These are phyloP conservation scores for Myriosclerotinia duriaeana DNA, from an alignment of 2,329 filamentous ascomycete genomes.

Conservation along the genomic window DNA sequence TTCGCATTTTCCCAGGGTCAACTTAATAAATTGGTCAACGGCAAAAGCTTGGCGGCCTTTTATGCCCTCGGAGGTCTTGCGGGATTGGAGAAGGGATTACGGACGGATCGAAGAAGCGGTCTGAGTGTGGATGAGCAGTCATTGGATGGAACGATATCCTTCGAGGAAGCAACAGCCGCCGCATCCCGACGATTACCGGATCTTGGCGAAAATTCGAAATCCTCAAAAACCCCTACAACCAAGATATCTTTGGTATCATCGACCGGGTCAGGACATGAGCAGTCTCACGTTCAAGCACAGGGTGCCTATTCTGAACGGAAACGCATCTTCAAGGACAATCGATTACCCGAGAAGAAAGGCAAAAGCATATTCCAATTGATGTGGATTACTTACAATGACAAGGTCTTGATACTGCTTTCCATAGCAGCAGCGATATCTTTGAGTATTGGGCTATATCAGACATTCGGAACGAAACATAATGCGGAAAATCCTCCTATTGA, in stretches of 20 bases:
- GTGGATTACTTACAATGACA: conserved; percentile 83
- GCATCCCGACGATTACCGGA: conserved; percentile 29
- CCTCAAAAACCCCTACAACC: conserved; percentile 39
- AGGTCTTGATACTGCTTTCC: conserved; percentile 70
- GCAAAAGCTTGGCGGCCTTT: conserved; percentile 74
- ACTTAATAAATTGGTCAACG: conserved; percentile 74
- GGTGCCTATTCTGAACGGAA: conserved; percentile 60
- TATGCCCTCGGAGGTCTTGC: conserved; percentile 70
- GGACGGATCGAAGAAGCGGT: conserved; percentile 63
- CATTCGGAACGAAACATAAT: conserved; percentile 55
- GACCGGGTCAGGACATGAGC: background rate
- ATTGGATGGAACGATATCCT: conserved; percentile 63
- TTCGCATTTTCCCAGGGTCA: conserved; percentile 75
- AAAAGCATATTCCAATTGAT: conserved; percentile 69
- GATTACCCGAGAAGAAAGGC: conserved; percentile 64
- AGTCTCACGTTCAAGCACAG: conserved; percentile 19
- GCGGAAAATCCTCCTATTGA: conserved; percentile 56
- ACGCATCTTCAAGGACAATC: conserved; percentile 68
- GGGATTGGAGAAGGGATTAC: conserved; percentile 72
- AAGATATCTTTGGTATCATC: conserved; percentile 2
- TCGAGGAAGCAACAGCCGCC: conserved; percentile 57
- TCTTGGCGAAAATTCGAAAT: conserved; percentile 38
- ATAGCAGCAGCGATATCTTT: conserved; percentile 72
- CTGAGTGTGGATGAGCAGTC: conserved; percentile 67
- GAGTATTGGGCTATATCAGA: conserved; percentile 72